Percentiles rank a stretch among this genome's conserved stretches.
Evolutionary conservation across 75 land plant species (phyloP).

Genomic region (Chamaecyparis obtusa): DNA sequence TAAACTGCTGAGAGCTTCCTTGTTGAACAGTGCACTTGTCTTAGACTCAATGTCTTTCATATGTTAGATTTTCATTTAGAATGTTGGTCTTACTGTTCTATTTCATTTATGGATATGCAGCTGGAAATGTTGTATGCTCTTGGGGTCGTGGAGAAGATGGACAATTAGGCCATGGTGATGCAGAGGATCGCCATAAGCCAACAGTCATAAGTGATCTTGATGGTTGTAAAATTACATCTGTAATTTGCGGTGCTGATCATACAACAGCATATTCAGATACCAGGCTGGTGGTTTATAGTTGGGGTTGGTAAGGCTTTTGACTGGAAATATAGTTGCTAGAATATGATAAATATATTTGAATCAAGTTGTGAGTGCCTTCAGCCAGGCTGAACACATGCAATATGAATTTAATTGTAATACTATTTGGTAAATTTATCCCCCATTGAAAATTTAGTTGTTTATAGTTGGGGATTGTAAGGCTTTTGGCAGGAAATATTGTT

Average conservation of each 20-base stretch:
- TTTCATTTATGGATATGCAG: constrained; percentile 34
- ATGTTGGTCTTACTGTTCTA: neutral
- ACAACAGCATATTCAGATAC: constrained; percentile 83
- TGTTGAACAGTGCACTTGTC: neutral
- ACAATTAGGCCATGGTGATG: constrained; percentile 95
- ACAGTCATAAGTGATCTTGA: constrained; percentile 69
- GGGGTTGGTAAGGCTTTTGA: constrained; percentile 82
- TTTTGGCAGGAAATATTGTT: too few relatives aligned
- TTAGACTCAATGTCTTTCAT: neutral
- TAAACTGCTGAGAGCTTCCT: neutral
- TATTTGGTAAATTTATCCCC: neutral
- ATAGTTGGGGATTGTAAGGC: too few relatives aligned
- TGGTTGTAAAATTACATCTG: constrained; percentile 61
- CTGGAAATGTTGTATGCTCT: constrained; percentile 81
- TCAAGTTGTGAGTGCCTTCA: neutral
- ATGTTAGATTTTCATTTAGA: neutral
- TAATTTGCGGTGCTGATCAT: constrained; percentile 97
- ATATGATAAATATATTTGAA: neutral
- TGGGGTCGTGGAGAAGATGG: constrained; percentile 99
- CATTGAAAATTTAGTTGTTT: too few relatives aligned
- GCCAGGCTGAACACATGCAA: neutral
- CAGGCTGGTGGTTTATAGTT: constrained; percentile 65
- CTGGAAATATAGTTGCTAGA: neutral
- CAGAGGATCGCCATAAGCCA: constrained; percentile 82
- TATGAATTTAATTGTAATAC: neutral